Conservation (phyloP, 2,329 filamentous ascomycete species). For the Colletotrichum musae region DNA sequence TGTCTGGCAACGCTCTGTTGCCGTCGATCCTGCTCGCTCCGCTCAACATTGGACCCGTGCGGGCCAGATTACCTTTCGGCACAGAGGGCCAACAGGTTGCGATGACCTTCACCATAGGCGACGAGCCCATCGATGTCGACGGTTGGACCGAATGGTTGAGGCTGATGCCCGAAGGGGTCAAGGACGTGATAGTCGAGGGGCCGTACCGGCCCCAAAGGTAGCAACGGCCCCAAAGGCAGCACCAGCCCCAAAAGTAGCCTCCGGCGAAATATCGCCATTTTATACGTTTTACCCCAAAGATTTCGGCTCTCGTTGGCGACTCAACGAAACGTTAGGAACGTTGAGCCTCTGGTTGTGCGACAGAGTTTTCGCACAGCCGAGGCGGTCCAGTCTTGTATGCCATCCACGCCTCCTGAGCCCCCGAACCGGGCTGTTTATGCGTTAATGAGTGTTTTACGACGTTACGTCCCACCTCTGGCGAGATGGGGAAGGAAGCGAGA, state of each 20-base stretch:
- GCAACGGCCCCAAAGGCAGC: conserved; percentile 59
- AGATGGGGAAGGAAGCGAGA: not conserved
- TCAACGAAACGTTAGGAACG: no score
- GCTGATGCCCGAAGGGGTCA: conserved; percentile 70
- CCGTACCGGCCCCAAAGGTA: conserved; percentile 59
- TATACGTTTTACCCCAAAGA: conserved; percentile 29
- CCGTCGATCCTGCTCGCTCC: conserved; percentile 71
- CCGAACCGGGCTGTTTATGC: conserved; percentile 4
- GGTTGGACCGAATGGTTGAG: conserved; percentile 72
- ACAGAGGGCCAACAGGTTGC: conserved; percentile 64
- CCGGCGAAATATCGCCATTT: not conserved
- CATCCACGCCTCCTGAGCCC: not conserved
- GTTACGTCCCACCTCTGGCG: not conserved
- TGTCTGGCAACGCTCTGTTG: conserved; percentile 66
- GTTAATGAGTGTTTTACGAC: conserved; percentile 22
- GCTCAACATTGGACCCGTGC: conserved; percentile 56
- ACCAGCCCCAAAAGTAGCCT: conserved; percentile 53
- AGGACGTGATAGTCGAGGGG: conserved; percentile 69
- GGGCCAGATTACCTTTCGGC: conserved; percentile 56
- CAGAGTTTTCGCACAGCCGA: not conserved
- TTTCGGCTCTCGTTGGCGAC: not conserved
- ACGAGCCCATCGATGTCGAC: conserved; percentile 66
- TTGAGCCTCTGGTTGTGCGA: no score
- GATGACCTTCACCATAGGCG: conserved; percentile 65
- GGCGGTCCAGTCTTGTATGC: no score